Evolutionary conservation across 2,329 filamentous ascomycete genomes (phyloP), one percentile per base, ranked within the genome.

Genomic region (Monosporascus sp.): DNA sequence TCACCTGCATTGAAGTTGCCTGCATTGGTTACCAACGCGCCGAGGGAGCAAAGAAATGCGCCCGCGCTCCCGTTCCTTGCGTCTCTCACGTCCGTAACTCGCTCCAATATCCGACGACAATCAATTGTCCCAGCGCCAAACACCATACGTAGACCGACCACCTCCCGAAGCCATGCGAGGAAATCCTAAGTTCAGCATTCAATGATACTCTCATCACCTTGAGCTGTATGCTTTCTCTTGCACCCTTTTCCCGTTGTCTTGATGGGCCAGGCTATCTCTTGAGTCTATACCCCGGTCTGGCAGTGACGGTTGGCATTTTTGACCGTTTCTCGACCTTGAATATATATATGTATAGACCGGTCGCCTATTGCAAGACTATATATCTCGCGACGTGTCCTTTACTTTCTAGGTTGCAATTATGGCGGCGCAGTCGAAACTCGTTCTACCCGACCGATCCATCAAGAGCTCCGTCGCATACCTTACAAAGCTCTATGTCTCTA

Each of bases 341-440:
- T 14, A 35, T 14, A 35, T 35, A 35, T 14, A 35, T 5, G 3
- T 11, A 31, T 31, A 3, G 1, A 35, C 31, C 31, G 31, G 14
- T 35, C 1, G 31, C 11, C 31, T 14, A 35, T 35, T 27, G 5
- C 31, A 35, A 35, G 9, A 35, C 4, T 9, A 5, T 4, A 3
- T 35, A 14, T 35, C 11, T 14, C 31, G 4, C 31, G 3, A 14
- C 11, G 9, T 11, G 9, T 11, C 3, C 9, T 14, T 35, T 35
- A 35, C 31, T 11, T 35, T 35, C 31, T 14, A 35, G 31, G 9
- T 35, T 14, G 54, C 54, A 58, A 63, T 59, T 60, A 93, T 93
- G 89, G 87, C 87, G 55, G 83, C 75, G 54, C 87, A 87, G 67
- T 93, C 90, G 49, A 93, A 91, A 68, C 74, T 90, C 57, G 73